Conservation (phyloP, 345 rosid species). For the Psidium friedrichsthalianum region DNA sequence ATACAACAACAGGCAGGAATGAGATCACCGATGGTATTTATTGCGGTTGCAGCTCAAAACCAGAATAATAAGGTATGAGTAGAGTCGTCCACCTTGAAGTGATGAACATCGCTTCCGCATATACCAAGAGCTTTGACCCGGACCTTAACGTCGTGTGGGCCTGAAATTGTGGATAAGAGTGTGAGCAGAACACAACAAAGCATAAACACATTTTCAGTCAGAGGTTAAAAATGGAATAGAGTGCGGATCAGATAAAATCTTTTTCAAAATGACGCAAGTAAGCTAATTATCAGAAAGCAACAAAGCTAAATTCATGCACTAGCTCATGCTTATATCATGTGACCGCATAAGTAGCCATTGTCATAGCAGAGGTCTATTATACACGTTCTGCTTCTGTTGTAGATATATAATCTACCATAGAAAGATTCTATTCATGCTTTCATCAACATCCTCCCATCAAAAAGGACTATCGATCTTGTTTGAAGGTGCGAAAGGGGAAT, state of each 20-base stretch:
- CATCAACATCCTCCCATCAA: not conserved
- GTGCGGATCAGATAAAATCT: not conserved
- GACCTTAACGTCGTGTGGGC: slow-evolving; percentile 45
- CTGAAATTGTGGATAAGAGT: slow-evolving; percentile 3
- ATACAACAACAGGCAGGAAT: not conserved
- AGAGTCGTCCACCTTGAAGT: slow-evolving; percentile 32
- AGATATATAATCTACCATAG: not conserved
- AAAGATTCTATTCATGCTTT: not conserved
- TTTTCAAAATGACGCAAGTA: not conserved
- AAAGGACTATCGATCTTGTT: not conserved
- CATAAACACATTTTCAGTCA: not conserved
- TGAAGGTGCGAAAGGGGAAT: not conserved
- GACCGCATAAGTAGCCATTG: not conserved
- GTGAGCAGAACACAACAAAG: not conserved
- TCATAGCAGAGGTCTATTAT: not conserved
- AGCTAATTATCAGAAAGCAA: not conserved
- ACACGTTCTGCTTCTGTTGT: not conserved
- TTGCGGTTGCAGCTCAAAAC: not conserved
- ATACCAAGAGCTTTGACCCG: slow-evolving; percentile 53
- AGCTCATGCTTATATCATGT: not conserved
- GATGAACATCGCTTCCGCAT: slow-evolving; percentile 62
- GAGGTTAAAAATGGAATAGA: not conserved
- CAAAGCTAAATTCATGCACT: not conserved
- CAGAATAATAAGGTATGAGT: not conserved
- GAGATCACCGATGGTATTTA: not conserved